Base-by-base conservation (phyloP, 371 early-diverging fungal genomes). In the Mortierella sp. region DNA sequence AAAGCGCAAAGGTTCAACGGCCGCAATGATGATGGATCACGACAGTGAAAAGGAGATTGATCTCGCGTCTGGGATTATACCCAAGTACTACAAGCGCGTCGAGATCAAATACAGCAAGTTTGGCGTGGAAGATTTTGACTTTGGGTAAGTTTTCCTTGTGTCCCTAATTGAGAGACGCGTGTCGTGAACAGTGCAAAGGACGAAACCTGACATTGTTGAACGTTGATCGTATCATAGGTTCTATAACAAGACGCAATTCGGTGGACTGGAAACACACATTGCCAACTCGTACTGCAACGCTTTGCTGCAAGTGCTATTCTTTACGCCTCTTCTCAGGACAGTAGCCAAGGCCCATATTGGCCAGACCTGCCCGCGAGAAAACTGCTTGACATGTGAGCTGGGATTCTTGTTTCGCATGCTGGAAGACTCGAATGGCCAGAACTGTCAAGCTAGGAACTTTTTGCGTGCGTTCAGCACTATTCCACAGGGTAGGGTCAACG, bases 101-200 rank as follows among this genome's bases (percentile, higher is more conserved):
- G 92, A 94, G 59, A 94, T 94, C 76, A 88, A 93, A 59, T 94
- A 93, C 66, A 87, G 88, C 68, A 86, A 90, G 68, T 98, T 97
- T 78, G 98, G 98, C 29, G 91, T 98, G 5, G 97, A 98, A 50
- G 98, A 98, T 82, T 98, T 97, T 79, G 97, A 98, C 73, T 98
- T 98, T 85, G 94, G 89, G 71, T 92, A 74, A 67, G 79, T 12
- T 22, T 24, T 6, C 27, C 27, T 54, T 13, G 6, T 19, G 6
- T 17, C 19, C 37, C 31, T 7, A 40, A 9, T 34, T 7, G 19
- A 46, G 31, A 19, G 24, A 5, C n/a, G n/a, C n/a, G n/a, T n/a
- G n/a, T n/a, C n/a, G n/a, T n/a, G n/a, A n/a, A n/a, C n/a, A n/a
- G n/a, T n/a, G n/a, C n/a, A n/a, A n/a, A n/a, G n/a, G n/a, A n/a